phyloP scores from a whole-genome alignment of 202 grass and related monocot species.

The Alloteropsis angusta region DNA sequence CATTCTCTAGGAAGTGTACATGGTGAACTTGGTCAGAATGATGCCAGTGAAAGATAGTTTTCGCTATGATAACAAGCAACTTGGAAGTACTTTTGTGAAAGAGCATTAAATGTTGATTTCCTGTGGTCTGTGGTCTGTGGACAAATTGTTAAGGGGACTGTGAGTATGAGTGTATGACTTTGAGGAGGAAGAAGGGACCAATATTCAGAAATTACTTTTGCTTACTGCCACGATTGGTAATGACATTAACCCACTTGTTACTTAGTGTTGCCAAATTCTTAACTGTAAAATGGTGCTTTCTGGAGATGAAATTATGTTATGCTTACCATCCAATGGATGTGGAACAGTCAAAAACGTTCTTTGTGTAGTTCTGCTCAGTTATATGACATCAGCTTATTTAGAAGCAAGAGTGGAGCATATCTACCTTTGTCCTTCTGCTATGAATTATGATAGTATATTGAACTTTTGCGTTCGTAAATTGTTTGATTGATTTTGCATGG shows the following conservation, averaged over 20 bases:
- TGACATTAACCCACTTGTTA: not conserved
- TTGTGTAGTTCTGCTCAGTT: not conserved
- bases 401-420: not conserved
- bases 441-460: not conserved
- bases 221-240: constrained; percentile 10
- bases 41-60: not conserved
- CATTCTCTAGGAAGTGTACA: not conserved
- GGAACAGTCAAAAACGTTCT: not conserved
- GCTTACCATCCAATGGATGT: not conserved
- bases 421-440: not conserved
- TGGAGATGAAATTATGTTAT: not conserved
- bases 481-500: not conserved
- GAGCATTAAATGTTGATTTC: constrained; percentile 11
- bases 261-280: constrained; percentile 1
- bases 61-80: not conserved
- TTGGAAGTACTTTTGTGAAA: not conserved
- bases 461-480: not conserved
- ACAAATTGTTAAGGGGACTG: not conserved
- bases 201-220: not conserved
- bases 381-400: constrained; percentile 3
- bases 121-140: not conserved
- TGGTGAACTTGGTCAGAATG: constrained; percentile 10
- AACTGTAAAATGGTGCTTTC: not conserved
- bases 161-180: not conserved
- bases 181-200: not conserved